Conservation (phyloP, 1,284 basidiomycete genomes). For the Agaricales sp. region DNA sequence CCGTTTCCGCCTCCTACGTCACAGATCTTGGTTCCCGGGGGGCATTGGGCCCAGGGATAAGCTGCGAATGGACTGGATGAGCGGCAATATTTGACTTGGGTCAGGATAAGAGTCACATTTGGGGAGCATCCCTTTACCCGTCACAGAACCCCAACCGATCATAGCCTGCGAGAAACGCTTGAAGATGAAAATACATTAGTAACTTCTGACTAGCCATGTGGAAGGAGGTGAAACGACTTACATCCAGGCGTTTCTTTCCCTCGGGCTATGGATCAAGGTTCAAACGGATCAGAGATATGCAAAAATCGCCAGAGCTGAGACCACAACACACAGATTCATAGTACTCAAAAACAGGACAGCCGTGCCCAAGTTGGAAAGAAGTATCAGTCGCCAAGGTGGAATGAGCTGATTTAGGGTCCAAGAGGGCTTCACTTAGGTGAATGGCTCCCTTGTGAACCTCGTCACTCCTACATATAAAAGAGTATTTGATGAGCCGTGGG, state of each 20-base stretch:
- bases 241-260: not conserved
- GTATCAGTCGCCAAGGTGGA: not conserved
- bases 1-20: slow-evolving; percentile 42
- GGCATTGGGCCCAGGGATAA: slow-evolving; percentile 34
- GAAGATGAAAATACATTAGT: not conserved
- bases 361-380: not conserved
- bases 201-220: not conserved
- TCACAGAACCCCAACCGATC: not conserved
- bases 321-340: not conserved
- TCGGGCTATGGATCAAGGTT: not conserved
- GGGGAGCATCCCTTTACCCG: not conserved
- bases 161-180: slow-evolving; percentile 1
- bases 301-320: not conserved
- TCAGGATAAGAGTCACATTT: not conserved
- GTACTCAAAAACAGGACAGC: not conserved
- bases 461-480: not conserved
- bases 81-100: not conserved
- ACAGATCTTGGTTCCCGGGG: slow-evolving; percentile 25
- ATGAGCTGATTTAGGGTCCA: not conserved
- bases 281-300: not conserved
- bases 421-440: not conserved
- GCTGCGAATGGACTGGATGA: slow-evolving; percentile 12
- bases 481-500: not conserved
- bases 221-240: not conserved
- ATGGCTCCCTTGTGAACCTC: not conserved